These are phyloP conservation scores for Gliomastix tumulicola DNA, from an alignment of 2,329 filamentous ascomycete species.

Conservation along the genomic window DNA sequence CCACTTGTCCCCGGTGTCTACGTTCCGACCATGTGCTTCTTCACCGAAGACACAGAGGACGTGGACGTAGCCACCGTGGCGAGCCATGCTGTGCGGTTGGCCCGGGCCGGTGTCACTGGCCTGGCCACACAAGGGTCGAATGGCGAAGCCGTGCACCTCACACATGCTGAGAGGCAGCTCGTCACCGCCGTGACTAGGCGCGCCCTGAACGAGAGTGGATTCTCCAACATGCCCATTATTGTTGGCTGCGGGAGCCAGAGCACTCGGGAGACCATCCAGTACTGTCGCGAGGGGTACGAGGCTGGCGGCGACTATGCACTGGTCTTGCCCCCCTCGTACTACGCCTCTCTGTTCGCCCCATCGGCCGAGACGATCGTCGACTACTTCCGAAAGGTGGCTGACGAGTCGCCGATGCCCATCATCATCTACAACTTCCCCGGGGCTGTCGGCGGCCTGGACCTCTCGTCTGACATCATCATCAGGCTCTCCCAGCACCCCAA, in stretches of 20 bases:
- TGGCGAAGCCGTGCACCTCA: constrained; percentile 75
- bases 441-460: constrained; percentile 52
- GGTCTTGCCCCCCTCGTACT: constrained; percentile 72
- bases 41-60: constrained; percentile 21
- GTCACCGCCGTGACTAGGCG: constrained; percentile 54
- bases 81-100: constrained; percentile 29
- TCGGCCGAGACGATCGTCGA: constrained; percentile 32
- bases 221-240: constrained; percentile 59
- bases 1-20: constrained; percentile 31
- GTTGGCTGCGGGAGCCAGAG: constrained; percentile 73
- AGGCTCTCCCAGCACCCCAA: constrained; percentile 43
- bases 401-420: constrained; percentile 50
- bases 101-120: constrained; percentile 65
- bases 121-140: constrained; percentile 78
- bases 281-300: constrained; percentile 62
- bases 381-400: constrained; percentile 60
- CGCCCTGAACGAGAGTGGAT: constrained; percentile 51
- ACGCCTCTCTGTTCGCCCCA: constrained; percentile 56
- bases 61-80: constrained; percentile 21
- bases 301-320: constrained; percentile 71
- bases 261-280: constrained; percentile 64
- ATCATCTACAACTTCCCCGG: constrained; percentile 62
- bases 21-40: constrained; percentile 28
- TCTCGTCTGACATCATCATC: constrained; percentile 52
- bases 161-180: constrained; percentile 60